phyloP scores from a whole-genome alignment of 306 rosid species.

The Medicago truncatula region MtrunA17r5.0-ANR NC_053049.1:41744001-41744500 shows the following conservation, averaged over 20 bases:
- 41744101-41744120: constrained; percentile 67
- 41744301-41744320: constrained; percentile 29
- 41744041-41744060: constrained; percentile 66
- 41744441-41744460: constrained; percentile 22
- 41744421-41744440: constrained; percentile 16
- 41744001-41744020: constrained; percentile 4
- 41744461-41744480: constrained; percentile 5
- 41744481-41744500: constrained; percentile 9
- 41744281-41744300: constrained; percentile 32
- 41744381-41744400: constrained; percentile 33
- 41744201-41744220: constrained; percentile 63
- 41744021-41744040: constrained; percentile 32
- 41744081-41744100: constrained; percentile 82
- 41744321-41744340: constrained; percentile 21
- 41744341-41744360: constrained; percentile 35
- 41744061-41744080: constrained; percentile 85
- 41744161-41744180: constrained; percentile 41
- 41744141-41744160: constrained; percentile 41
- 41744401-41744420: constrained; percentile 39
- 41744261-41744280: constrained; percentile 29
- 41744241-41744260: constrained; percentile 30
- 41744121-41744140: constrained; percentile 48
- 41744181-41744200: constrained; percentile 57
- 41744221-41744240: constrained; percentile 33
- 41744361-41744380: constrained; percentile 22